Evolutionary conservation across 2,329 filamentous ascomycete species (phyloP).

Genomic region (Diaporthe citriasiana): DNA sequence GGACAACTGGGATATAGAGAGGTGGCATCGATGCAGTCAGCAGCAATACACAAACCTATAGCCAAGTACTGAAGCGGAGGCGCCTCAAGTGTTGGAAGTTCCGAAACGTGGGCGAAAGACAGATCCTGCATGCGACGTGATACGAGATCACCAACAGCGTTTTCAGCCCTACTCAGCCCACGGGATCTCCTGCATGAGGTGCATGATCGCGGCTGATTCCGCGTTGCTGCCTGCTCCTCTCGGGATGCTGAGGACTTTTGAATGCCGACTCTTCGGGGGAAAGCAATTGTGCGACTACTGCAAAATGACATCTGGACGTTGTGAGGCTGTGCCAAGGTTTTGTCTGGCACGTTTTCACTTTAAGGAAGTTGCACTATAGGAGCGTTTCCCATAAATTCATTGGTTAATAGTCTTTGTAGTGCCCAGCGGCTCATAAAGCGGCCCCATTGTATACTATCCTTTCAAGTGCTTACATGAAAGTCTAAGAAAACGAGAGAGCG

Average conservation of each 20-base stretch:
- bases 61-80: background rate
- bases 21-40: background rate
- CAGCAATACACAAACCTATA: conserved; percentile 1
- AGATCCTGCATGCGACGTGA: background rate
- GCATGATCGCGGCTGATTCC: background rate
- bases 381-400: background rate
- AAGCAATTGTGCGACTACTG: background rate
- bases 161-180: background rate
- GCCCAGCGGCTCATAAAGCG: background rate
- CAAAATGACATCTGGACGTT: background rate
- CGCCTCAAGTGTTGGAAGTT: background rate
- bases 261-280: background rate
- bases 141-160: background rate
- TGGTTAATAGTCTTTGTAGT: background rate
- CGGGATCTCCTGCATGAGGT: background rate
- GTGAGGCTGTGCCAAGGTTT: background rate
- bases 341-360: background rate
- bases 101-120: background rate
- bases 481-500: background rate
- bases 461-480: background rate
- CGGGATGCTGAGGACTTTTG: background rate
- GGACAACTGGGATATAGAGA: background rate
- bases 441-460: background rate
- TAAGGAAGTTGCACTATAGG: background rate
- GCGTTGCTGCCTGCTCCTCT: background rate